Conservation (phyloP, 164 flowering plant species). For the Cinnamomum chago region DNA sequence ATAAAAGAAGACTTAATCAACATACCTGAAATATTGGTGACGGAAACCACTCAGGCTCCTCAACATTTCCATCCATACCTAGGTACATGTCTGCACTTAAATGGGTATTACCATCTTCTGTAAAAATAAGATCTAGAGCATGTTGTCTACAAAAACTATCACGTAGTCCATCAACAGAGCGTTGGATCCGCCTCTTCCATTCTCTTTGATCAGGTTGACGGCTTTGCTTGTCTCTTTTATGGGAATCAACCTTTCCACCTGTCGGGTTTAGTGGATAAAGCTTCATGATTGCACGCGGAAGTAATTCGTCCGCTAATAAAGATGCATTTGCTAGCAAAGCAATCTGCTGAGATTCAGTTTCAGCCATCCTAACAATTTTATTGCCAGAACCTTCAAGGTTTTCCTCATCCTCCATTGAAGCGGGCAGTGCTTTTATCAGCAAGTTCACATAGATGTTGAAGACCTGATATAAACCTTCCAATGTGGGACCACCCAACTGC, state of each 20-base stretch:
- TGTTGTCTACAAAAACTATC: conserved; percentile 92
- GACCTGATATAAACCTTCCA: conserved; percentile 80
- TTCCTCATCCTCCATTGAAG: conserved; percentile 81
- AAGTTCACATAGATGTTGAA: conserved; percentile 73
- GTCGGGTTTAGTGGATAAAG: conserved; percentile 44
- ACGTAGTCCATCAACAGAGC: conserved; percentile 74
- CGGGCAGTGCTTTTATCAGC: conserved; percentile 85
- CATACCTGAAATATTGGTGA: conserved; percentile 90
- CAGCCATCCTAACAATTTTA: conserved; percentile 77
- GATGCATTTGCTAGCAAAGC: conserved; percentile 92
- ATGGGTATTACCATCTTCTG: conserved; percentile 85
- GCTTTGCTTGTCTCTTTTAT: conserved; percentile 66
- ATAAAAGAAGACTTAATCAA: neutral
- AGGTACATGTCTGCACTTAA: conserved; percentile 85
- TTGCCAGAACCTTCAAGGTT: conserved; percentile 61
- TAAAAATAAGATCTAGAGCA: conserved; percentile 90
- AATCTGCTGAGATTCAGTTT: conserved; percentile 88
- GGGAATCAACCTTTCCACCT: conserved; percentile 49
- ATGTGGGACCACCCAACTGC: conserved; percentile 75
- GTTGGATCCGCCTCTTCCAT: conserved; percentile 78
- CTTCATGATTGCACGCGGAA: conserved; percentile 93
- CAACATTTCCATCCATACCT: conserved; percentile 62
- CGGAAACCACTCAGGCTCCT: conserved; percentile 88
- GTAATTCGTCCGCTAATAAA: conserved; percentile 84
- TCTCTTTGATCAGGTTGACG: conserved; percentile 95